phyloP scores from a whole-genome alignment of 2,329 filamentous ascomycete species.

The Chaetomium sp. region DNA sequence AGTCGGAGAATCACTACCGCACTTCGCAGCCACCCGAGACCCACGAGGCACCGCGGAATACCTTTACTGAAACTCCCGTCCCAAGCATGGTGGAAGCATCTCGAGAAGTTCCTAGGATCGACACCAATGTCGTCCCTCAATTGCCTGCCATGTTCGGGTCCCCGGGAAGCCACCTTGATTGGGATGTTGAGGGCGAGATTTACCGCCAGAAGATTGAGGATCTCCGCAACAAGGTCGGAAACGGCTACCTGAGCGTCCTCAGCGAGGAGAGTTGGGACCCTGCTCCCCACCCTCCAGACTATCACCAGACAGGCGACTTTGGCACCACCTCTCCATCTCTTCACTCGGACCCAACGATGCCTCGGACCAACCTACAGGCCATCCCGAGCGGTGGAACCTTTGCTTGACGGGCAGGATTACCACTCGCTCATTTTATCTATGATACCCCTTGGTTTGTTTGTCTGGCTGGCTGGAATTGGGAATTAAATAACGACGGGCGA shows the following conservation, averaged over 20 bases:
- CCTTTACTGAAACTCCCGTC: conserved; percentile 40
- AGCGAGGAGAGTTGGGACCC: conserved; percentile 72
- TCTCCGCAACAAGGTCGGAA: conserved; percentile 80
- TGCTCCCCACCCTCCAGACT: conserved; percentile 43
- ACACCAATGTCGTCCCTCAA: conserved; percentile 43
- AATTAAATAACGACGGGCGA: not conserved
- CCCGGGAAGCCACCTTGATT: conserved; percentile 52
- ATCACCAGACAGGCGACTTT: conserved; percentile 45
- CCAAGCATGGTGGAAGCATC: conserved; percentile 37
- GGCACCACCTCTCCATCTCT: conserved; percentile 42
- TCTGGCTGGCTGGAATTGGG: not conserved
- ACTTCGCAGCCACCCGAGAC: conserved; percentile 48
- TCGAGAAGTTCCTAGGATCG: conserved; percentile 44
- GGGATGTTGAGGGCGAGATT: conserved; percentile 70
- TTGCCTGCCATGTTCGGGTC: conserved; percentile 40
- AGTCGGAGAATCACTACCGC: conserved; percentile 46
- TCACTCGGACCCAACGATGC: conserved; percentile 40
- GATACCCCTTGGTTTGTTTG: conserved; percentile 23
- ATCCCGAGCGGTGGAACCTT: conserved; percentile 58
- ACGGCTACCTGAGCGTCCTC: conserved; percentile 82
- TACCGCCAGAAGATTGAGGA: conserved; percentile 89
- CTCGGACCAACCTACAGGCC: conserved; percentile 48
- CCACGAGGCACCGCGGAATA: conserved; percentile 38
- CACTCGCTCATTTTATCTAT: not conserved
- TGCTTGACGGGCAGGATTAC: conserved; percentile 40